These are phyloP conservation scores for Centella asiatica DNA, from an alignment of 129 eudicot genomes.

Conservation along the genomic window DNA sequence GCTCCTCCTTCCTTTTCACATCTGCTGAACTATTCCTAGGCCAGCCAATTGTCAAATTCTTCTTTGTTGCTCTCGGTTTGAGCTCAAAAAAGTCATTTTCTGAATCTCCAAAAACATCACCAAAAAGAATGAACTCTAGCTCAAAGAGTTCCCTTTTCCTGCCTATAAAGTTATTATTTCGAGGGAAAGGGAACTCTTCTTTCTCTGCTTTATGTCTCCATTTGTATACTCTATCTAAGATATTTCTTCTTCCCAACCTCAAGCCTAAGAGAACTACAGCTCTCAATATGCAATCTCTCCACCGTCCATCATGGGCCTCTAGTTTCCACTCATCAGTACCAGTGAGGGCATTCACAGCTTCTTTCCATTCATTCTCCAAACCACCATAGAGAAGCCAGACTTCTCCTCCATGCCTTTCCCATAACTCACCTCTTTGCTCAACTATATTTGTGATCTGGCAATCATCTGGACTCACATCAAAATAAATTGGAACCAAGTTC, in stretches of 20 bases:
- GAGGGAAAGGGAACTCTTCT: slow-evolving; percentile 89
- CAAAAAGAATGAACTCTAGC: slow-evolving; percentile 88
- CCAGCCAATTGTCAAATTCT: slow-evolving; percentile 56
- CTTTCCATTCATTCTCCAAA: slow-evolving; percentile 85
- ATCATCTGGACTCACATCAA: slow-evolving; percentile 84
- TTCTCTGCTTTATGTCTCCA: slow-evolving; percentile 84
- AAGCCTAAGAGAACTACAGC: slow-evolving; percentile 80
- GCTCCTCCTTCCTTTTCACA: slow-evolving; percentile 43
- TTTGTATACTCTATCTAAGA: slow-evolving; percentile 69
- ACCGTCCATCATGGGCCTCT: slow-evolving; percentile 82
- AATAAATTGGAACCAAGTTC: slow-evolving; percentile 84
- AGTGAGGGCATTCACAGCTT: slow-evolving; percentile 62
- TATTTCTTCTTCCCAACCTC: slow-evolving; percentile 84
- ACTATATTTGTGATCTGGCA: slow-evolving; percentile 84
- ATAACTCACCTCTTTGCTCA: slow-evolving; percentile 79
- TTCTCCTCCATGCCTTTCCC: slow-evolving; percentile 92
- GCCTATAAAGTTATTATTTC: slow-evolving; percentile 79
- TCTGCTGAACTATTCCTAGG: slow-evolving; percentile 61
- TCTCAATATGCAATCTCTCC: slow-evolving; percentile 91
- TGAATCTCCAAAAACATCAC: slow-evolving; percentile 79
- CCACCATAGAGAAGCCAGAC: slow-evolving; percentile 86
- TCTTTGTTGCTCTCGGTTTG: slow-evolving; percentile 60
- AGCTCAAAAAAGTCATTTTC: slow-evolving; percentile 84
- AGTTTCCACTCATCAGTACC: slow-evolving; percentile 94
- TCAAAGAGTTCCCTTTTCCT: slow-evolving; percentile 86